A percentile compares a stretch with the other conserved stretches of the same genome.
Evolutionary conservation across 805 yeast species (phyloP).

Genomic region (Candida sakaeoensis): DNA sequence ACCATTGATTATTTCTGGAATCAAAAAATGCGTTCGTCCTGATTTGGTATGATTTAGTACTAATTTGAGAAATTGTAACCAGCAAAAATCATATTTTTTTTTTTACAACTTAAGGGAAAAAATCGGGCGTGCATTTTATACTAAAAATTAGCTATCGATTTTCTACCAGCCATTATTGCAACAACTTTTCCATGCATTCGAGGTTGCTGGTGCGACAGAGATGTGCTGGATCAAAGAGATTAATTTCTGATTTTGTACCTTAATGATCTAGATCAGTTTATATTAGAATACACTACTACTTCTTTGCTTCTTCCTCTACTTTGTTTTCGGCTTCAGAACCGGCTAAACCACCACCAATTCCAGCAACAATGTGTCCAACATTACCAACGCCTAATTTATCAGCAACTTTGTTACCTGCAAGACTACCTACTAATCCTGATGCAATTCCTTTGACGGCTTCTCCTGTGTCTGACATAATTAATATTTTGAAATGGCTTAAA

Average conservation of each 20-base stretch:
- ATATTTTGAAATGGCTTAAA: not conserved
- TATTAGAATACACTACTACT: too few species aligned
- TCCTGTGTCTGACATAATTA: conserved; percentile 7
- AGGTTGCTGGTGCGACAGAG: too few species aligned
- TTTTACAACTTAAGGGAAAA: too few species aligned
- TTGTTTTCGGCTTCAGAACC: conserved; percentile 33
- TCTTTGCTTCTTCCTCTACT: conserved; percentile 18
- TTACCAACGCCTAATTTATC: conserved; percentile 28
- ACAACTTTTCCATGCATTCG: too few species aligned
- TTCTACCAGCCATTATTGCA: too few species aligned
- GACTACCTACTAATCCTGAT: conserved; percentile 27
- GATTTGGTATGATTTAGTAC: not conserved
- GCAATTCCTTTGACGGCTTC: conserved; percentile 28
- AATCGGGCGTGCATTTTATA: too few species aligned
- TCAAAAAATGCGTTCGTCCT: not conserved
- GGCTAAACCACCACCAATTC: conserved; percentile 30
- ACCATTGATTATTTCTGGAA: not conserved
- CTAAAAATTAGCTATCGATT: too few species aligned
- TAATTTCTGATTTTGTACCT: not conserved
- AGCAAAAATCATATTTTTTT: not conserved
- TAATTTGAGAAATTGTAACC: conserved; percentile 1
- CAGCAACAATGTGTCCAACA: conserved; percentile 32
- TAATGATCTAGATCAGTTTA: conserved; percentile 1
- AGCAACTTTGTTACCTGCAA: conserved; percentile 37
- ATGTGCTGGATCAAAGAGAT: too few species aligned